phyloP scores from a whole-genome alignment of 805 yeast genomes.

The Candida caryicola region DNA sequence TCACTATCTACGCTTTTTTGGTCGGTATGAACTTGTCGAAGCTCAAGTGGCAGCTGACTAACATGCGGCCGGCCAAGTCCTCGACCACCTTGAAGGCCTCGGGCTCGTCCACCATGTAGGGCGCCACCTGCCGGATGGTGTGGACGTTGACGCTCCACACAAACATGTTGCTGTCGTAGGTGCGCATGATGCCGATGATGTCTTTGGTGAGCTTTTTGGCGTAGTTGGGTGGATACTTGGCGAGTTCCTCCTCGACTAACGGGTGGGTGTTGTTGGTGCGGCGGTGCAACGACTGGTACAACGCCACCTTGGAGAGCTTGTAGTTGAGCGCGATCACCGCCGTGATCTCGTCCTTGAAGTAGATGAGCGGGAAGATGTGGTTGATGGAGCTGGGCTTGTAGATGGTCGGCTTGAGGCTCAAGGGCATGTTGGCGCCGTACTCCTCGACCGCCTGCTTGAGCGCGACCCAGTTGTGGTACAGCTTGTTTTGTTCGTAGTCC shows the following conservation, averaged over 20 bases:
- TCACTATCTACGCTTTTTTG: no score
- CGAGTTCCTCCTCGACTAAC: slow-evolving; percentile 18
- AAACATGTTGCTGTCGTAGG: slow-evolving; percentile 31
- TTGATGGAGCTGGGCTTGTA: slow-evolving; percentile 23
- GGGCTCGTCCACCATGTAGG: slow-evolving; percentile 21
- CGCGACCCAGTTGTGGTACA: slow-evolving; percentile 26
- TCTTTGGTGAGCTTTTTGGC: slow-evolving; percentile 30
- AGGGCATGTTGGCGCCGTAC: slow-evolving; percentile 28
- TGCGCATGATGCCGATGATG: slow-evolving; percentile 36
- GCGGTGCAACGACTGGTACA: slow-evolving; percentile 27
- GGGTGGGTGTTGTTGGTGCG: slow-evolving; percentile 14
- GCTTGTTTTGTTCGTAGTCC: slow-evolving; percentile 22
- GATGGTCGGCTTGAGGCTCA: slow-evolving; percentile 29
- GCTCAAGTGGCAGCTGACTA: slow-evolving; percentile 11
- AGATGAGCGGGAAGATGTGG: slow-evolving; percentile 30
- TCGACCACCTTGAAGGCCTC: slow-evolving; percentile 16
- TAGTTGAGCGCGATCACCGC: slow-evolving; percentile 31
- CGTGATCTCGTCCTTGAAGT: slow-evolving; percentile 33
- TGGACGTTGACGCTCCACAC: slow-evolving; percentile 39
- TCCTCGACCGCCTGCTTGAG: slow-evolving; percentile 26
- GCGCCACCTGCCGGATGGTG: slow-evolving; percentile 27
- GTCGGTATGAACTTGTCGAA: neutral
- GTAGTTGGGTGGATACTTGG: slow-evolving; percentile 24
- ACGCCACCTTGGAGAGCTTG: slow-evolving; percentile 28
- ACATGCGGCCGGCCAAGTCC: slow-evolving; percentile 17